Evolutionary conservation across 2,329 filamentous ascomycete genomes (phyloP).

Genomic region (Sporothrix curviconia): DNA sequence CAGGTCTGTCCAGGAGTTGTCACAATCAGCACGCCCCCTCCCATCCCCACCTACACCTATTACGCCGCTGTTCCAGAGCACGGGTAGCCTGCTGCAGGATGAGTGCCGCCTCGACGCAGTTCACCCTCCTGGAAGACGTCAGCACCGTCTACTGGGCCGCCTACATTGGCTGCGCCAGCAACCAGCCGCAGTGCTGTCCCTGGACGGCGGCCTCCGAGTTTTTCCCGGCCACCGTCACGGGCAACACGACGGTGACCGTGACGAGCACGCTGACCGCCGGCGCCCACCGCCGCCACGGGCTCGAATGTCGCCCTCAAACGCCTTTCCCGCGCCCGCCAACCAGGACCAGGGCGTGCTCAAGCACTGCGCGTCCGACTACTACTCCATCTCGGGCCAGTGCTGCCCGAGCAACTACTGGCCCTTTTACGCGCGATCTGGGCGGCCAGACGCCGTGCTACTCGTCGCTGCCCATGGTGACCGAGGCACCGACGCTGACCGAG

Average conservation of each 20-base stretch:
- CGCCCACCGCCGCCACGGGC: not conserved
- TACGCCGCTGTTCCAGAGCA: slow-evolving; percentile 19
- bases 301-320: slow-evolving; percentile 8
- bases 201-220: slow-evolving; percentile 20
- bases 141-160: slow-evolving; percentile 24
- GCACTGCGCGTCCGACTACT: slow-evolving; percentile 24
- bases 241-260: slow-evolving; percentile 11
- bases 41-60: slow-evolving; percentile 6
- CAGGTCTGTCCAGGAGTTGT: slow-evolving; percentile 20
- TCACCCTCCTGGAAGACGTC: slow-evolving; percentile 24
- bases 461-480: slow-evolving; percentile 16
- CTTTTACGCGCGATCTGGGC: slow-evolving; percentile 23
- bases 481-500: slow-evolving; percentile 20
- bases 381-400: slow-evolving; percentile 23
- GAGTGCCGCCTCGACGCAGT: slow-evolving; percentile 22
- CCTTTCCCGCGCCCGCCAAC: slow-evolving; percentile 20
- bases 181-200: slow-evolving; percentile 25
- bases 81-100: slow-evolving; percentile 21
- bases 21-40: slow-evolving; percentile 5
- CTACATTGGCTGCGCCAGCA: slow-evolving; percentile 23
- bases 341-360: slow-evolving; percentile 12
- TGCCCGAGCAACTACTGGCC: slow-evolving; percentile 25
- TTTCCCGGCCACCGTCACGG: slow-evolving; percentile 8
- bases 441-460: slow-evolving; percentile 26
- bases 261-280: slow-evolving; percentile 6